A percentile compares a stretch with the other conserved stretches of the same genome.
These are phyloP conservation scores for Phialocephala subalpina DNA, from an alignment of 2,329 filamentous ascomycete species.

Conservation along the genomic window DNA sequence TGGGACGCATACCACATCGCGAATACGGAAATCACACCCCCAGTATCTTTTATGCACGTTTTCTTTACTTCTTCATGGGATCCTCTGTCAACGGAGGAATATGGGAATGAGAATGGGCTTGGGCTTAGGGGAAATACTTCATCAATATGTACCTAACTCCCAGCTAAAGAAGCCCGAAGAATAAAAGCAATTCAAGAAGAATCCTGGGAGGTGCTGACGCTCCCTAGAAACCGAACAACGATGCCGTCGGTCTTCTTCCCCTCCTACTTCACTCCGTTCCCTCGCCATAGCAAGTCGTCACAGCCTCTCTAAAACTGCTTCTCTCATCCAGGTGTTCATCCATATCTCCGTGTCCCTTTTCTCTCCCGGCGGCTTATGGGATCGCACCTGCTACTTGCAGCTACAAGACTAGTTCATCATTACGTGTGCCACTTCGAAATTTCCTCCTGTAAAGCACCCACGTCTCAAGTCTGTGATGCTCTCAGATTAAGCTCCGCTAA, in stretches of 20 bases:
- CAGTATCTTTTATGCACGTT: not conserved
- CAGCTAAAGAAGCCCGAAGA: not conserved
- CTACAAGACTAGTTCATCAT: too few species aligned
- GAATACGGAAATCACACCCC: not conserved
- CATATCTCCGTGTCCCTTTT: too few species aligned
- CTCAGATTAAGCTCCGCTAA: too few species aligned
- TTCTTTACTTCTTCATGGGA: not conserved
- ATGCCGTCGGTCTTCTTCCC: not conserved
- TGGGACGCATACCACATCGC: not conserved
- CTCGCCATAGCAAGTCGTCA: too few species aligned
- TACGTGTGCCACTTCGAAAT: too few species aligned
- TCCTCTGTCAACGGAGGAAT: not conserved
- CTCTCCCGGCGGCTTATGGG: too few species aligned
- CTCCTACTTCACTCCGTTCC: not conserved
- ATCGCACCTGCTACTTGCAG: too few species aligned
- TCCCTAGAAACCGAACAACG: too few species aligned
- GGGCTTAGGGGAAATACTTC: not conserved
- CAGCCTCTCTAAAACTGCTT: too few species aligned
- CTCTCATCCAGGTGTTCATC: too few species aligned
- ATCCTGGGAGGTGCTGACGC: not conserved
- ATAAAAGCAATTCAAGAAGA: not conserved
- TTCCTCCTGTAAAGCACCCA: too few species aligned
- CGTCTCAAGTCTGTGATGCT: too few species aligned
- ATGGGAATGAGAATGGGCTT: not conserved
- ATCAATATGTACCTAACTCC: not conserved